Base-by-base conservation (phyloP, 495 filamentous ascomycete species). In the Daldinia concentrica region DNA sequence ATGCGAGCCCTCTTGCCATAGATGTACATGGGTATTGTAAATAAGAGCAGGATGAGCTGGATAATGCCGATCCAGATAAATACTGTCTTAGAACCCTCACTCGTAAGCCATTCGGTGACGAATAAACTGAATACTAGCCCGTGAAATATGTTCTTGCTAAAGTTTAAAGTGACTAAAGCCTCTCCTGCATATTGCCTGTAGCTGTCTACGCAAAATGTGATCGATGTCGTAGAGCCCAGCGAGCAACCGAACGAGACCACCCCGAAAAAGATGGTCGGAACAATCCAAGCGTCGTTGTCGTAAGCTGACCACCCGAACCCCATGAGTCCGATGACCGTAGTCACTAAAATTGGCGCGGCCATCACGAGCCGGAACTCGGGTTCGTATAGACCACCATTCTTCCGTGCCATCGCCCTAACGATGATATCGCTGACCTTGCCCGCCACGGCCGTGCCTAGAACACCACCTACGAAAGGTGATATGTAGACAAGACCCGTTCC, bases 141-240 rank as follows among this genome's bases (percentile, higher is more conserved):
- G 74, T 98, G 94, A 43, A 97, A 89, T 48, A 97, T 85, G 76
- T 97, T 97, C 85, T 98, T 99, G 79, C 89, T 90, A 77, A 97
- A 95, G 77, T 97, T 98, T 68, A 99, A 81, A 14, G 95, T 97
- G 27, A 99, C 95, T 48, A 99, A 84, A 9, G 95, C 95, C 79
- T 98, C 95, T 51, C 94, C 93, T 1, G 95, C 95, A 77, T 97
- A 98, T 77, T 95, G 92, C 15, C 95, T 86, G 78, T 98, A 97
- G 71, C 90, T 92, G 77, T 99, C 95, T 26, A 99, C 93, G 59
- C 90, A 92, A 73, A 97, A 98, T 0, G 95, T 97, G 72, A 99
- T 97, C 26, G 92, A 87, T 1, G 95, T 98, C n/a, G 95, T 98
- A 54, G 90, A 93, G 1, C 94, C 95, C 9, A 98, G 85, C 45